Conservation (phyloP, 805 yeast species). For the Helenozyma rhizophorensis region DNA sequence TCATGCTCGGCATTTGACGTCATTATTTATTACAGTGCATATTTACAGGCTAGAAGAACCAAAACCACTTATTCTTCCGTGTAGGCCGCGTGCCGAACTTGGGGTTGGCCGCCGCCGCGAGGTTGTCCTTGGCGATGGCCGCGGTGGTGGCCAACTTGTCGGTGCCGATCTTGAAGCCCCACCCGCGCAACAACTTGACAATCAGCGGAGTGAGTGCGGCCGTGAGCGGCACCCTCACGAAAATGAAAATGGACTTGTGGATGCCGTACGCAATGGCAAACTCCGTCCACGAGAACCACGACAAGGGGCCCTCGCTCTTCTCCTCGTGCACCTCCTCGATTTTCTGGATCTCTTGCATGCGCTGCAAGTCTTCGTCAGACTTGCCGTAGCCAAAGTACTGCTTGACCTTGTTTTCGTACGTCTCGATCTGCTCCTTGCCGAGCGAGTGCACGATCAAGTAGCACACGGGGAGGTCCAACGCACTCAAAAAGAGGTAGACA, state of each 20-base stretch:
- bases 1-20: slow-evolving; percentile 57
- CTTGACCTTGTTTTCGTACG: slow-evolving; percentile 58
- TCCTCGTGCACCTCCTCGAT: slow-evolving; percentile 23
- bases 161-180: slow-evolving; percentile 78
- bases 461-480: slow-evolving; percentile 79
- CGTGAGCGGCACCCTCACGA: slow-evolving; percentile 82
- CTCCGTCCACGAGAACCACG: slow-evolving; percentile 65
- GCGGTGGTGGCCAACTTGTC: slow-evolving; percentile 42
- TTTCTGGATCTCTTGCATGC: slow-evolving; percentile 30
- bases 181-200: slow-evolving; percentile 56
- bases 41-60: slow-evolving; percentile 43
- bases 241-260: slow-evolving; percentile 73
- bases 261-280: slow-evolving; percentile 87
- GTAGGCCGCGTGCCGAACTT: slow-evolving; percentile 52
- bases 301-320: slow-evolving; percentile 16
- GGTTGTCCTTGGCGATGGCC: slow-evolving; percentile 9
- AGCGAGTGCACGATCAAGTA: slow-evolving; percentile 77
- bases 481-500: slow-evolving; percentile 69
- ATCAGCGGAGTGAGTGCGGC: slow-evolving; percentile 88
- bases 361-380: slow-evolving; percentile 38
- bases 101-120: slow-evolving; percentile 36
- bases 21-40: slow-evolving; percentile 1
- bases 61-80: slow-evolving; percentile 53
- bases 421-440: slow-evolving; percentile 78
- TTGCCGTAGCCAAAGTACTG: slow-evolving; percentile 60